Evolutionary conservation across 1,139 yeast species (phyloP), one percentile per base, ranked within the genome.

Genomic region (Blastobotrys raffinosifermentans): DNA sequence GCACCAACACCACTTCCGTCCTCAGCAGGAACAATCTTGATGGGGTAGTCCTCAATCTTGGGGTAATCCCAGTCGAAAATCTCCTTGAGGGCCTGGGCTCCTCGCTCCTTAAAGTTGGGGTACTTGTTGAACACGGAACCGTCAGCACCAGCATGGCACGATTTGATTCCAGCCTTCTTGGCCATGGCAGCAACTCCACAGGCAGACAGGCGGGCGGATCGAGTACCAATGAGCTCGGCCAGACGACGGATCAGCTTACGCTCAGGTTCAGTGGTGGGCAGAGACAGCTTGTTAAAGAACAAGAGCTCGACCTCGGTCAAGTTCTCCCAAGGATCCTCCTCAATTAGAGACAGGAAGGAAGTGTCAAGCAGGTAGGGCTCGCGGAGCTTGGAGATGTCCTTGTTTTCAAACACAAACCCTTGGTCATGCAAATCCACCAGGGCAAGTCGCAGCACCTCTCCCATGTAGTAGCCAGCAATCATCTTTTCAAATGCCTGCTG

Each of bases 1-100:
- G 97, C 97, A 57, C 97, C 97, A 31, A 84, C 97, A 66, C 97
- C 98, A 38, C 94, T 80, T 52, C 98, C 98, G 67, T 91, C 98
- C 66, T 89, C 96, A 47, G 98, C 97, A 40, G 89, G 82, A 29
- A 83, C 84, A 54, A 89, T 75, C 47, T 70, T 64, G 57, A 91
- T 77, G 48, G 96, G 96, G 58, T 83, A 84, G 48, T 79, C 77
- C 47, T 66, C 58, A 32, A 71, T 66, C 38, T 65, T 63, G 35
- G 55, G 49, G 36, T 57, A 46, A 29, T 72, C 69, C 96, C 96
- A 89, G 50, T 73, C 91, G 60, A 87, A 85, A 51, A 91, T 84
- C 58, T 87, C 97, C 63, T 81, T 79, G 58, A 91, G 74, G 41
- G 86, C 96, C 58, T 75, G 72, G 37, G 94, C 94, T 29, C 95